Conservation (phyloP, 1,284 basidiomycete genomes). For the Microbotryum violaceum region DNA sequence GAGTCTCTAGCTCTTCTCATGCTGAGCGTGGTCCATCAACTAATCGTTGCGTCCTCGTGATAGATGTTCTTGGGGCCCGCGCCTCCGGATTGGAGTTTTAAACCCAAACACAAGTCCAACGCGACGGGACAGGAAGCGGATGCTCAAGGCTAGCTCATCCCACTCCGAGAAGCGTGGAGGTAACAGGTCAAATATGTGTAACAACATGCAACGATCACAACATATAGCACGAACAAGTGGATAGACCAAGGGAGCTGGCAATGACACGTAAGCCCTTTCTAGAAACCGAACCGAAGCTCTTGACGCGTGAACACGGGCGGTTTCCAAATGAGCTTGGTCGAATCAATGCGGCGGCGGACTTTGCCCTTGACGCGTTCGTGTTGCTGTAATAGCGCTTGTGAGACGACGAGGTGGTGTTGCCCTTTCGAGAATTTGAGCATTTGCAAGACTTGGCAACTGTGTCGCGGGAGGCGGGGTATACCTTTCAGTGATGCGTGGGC, state of each 20-base stretch:
- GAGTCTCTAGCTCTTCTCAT: neutral
- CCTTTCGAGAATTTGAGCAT: constrained; percentile 96
- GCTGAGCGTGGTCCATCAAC: no score
- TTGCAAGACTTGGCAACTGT: constrained; percentile 83
- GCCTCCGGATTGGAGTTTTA: constrained; percentile 52
- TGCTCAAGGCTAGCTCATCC: no score
- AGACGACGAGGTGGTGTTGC: constrained; percentile 86
- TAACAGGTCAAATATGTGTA: no score
- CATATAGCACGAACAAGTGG: no score
- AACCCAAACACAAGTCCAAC: constrained; percentile 67
- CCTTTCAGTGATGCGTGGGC: neutral
- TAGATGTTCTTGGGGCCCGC: constrained; percentile 73
- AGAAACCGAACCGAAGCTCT: constrained; percentile 30
- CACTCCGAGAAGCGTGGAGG: no score
- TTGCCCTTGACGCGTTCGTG: constrained; percentile 79
- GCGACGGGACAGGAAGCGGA: constrained; percentile 42
- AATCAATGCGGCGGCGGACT: constrained; percentile 67
- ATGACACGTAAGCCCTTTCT: neutral
- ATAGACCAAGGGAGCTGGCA: neutral
- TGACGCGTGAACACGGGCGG: constrained; percentile 49
- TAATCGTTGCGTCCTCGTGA: no score
- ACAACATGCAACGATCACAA: no score
- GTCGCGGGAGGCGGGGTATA: constrained; percentile 11
- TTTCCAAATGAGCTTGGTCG: constrained; percentile 81
- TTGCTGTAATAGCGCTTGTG: constrained; percentile 82